Evolutionary conservation across 306 rosid species (phyloP).

Genomic region (Cucurbita maxima): DNA sequence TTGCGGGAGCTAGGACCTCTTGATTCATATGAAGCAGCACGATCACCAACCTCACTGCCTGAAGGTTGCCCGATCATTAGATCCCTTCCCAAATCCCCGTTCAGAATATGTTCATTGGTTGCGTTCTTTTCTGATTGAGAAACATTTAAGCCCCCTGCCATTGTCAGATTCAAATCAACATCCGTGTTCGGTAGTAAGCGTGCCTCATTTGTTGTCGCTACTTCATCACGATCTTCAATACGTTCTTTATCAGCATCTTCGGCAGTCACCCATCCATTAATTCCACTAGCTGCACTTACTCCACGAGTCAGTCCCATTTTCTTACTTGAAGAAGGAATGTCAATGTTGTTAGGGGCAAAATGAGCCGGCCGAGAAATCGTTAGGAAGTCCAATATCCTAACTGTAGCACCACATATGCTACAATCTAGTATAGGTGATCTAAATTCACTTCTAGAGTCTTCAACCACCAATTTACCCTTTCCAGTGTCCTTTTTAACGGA

Average conservation of each 20-base stretch:
- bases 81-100: constrained; percentile 93
- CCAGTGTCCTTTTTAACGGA: constrained; percentile 61
- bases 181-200: constrained; percentile 31
- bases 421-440: constrained; percentile 83
- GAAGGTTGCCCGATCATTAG: constrained; percentile 91
- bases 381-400: constrained; percentile 65
- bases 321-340: constrained; percentile 72
- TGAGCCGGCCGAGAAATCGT: constrained; percentile 74
- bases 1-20: constrained; percentile 97
- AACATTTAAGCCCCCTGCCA: constrained; percentile 61
- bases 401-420: constrained; percentile 91
- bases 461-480: constrained; percentile 51
- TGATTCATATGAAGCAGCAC: constrained; percentile 91
- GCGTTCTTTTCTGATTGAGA: constrained; percentile 48
- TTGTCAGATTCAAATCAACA: constrained; percentile 85
- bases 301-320: constrained; percentile 97
- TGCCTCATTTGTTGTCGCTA: constrained; percentile 64
- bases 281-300: constrained; percentile 97
- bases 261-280: constrained; percentile 85
- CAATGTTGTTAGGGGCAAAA: constrained; percentile 50
- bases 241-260: constrained; percentile 84
- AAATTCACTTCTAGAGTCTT: constrained; percentile 56
- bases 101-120: constrained; percentile 49
- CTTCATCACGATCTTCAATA: constrained; percentile 90
- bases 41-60: constrained; percentile 96